These are phyloP conservation scores for Epithemia pelagica DNA, from an alignment of 108 stramenopile species.

Conservation along the genomic window DNA sequence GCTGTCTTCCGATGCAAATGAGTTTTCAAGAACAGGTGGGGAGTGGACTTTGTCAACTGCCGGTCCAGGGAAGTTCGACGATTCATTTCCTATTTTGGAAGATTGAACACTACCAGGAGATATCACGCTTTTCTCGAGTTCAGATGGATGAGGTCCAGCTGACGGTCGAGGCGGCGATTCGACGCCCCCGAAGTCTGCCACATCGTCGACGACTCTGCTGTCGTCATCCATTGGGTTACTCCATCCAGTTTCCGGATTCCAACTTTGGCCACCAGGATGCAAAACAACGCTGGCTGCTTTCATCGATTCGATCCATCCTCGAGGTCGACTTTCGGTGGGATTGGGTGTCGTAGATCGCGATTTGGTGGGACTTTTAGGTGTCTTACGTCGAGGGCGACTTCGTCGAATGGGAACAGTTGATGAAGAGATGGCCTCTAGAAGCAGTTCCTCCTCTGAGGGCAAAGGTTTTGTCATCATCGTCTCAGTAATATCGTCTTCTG, in stretches of 20 bases:
- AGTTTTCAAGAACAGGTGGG: not conserved
- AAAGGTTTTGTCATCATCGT: not conserved
- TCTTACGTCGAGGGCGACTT: not conserved
- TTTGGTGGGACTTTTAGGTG: not conserved
- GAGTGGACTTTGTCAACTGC: too few relatives aligned
- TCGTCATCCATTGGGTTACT: not conserved
- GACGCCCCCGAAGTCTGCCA: not conserved
- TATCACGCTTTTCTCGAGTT: too few relatives aligned
- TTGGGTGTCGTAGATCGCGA: not conserved
- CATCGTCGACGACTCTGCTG: not conserved
- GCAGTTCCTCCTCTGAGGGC: not conserved
- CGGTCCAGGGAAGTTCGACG: too few relatives aligned
- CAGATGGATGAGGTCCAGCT: not conserved
- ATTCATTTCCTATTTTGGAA: too few relatives aligned
- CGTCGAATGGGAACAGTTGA: not conserved
- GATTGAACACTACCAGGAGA: too few relatives aligned
- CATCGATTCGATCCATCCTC: not conserved
- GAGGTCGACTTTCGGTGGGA: not conserved
- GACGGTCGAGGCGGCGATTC: not conserved
- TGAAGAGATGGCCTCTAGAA: not conserved
- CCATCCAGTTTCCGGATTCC: slow-evolving; percentile 4
- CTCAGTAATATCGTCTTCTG: not conserved
- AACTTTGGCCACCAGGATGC: not conserved
- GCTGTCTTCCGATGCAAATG: not conserved
- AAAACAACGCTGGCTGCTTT: slow-evolving; percentile 3